Base-by-base conservation (phyloP, 1,284 basidiomycete genomes). In the Cronartium quercuum region DNA sequence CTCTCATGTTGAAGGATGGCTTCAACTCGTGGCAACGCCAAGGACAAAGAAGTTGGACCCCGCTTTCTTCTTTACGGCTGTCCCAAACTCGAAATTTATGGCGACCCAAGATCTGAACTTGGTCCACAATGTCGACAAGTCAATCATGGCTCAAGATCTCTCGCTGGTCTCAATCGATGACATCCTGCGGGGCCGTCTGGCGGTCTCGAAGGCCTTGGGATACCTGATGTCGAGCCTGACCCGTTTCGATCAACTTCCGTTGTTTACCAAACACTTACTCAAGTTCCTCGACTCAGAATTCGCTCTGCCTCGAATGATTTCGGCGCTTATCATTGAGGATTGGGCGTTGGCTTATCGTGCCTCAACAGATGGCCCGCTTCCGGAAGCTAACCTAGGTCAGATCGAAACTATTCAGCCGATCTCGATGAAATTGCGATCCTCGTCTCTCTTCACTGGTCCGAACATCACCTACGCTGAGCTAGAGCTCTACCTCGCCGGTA, bases 121-220 rank as follows among this genome's bases (percentile, higher is more conserved):
- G 80, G 86, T 88, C 41, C 91, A 98, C 81, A 95, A 97, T 79
- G 91, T 98, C 37, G 96, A 99, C 84, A 98, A 94, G 84, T 91
- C 91, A 76, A 94, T 98, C 88, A 85, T 98, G 63, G 86, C 88
- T 0, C 94, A 98, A 80, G 96, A 99, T 81, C 84, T 95, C 68
- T 88, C 91, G 0, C 85, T 99, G 24, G 86, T 98, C 35, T 86
- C 90, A 6, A 84, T 87, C 15, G 94, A 97, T 79, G 84, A 88
- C 0, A 88, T 94, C 38, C 83, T 96, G 74, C 88, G 91, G 77
- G 92, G 92, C 18, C 86, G 96, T 47, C 83, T 98, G 3, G 88
- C 90, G 3, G 87, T 90, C 1, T 90, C 92, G 0, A 88, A 87
- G 13, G 92, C 93, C 0, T 82, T 98, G 12, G 91, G 94, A 0